Evolutionary conservation across 164 flowering plant genomes (phyloP).

Genomic region (Magnolia changhungtana): DNA sequence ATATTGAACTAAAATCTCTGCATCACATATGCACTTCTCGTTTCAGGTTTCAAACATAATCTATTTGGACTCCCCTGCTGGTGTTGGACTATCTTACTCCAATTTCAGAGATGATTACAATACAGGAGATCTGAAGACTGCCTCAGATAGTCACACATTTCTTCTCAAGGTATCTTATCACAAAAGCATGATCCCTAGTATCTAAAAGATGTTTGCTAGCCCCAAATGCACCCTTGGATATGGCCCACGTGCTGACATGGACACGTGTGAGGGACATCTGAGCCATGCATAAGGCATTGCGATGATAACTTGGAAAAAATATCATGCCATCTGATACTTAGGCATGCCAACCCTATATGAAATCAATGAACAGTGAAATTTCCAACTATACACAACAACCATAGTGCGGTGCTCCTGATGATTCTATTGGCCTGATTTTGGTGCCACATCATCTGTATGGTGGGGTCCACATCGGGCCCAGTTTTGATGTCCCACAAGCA

Average conservation of each 20-base stretch:
- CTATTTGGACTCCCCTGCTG: constrained; percentile 94
- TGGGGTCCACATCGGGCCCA: no score
- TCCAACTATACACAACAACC: no score
- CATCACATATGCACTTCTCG: background rate
- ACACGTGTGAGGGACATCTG: no score
- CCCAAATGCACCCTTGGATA: background rate
- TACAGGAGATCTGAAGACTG: constrained; percentile 80
- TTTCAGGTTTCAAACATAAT: constrained; percentile 80
- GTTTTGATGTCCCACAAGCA: no score
- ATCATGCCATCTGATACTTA: no score
- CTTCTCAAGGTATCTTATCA: constrained; percentile 64
- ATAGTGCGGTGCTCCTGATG: no score
- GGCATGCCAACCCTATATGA: no score
- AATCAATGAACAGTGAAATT: no score
- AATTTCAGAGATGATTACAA: constrained; percentile 42
- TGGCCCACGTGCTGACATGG: background rate
- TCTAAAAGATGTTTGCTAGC: background rate
- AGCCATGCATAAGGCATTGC: no score
- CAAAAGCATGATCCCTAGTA: background rate
- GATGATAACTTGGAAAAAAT: no score
- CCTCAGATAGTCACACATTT: constrained; percentile 68
- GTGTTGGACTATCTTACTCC: constrained; percentile 93
- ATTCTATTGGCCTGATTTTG: no score
- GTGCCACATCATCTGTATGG: no score
- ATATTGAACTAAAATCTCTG: background rate